Evolutionary conservation across 306 rosid genomes (phyloP).

Genomic region (Quercus rubra): DNA sequence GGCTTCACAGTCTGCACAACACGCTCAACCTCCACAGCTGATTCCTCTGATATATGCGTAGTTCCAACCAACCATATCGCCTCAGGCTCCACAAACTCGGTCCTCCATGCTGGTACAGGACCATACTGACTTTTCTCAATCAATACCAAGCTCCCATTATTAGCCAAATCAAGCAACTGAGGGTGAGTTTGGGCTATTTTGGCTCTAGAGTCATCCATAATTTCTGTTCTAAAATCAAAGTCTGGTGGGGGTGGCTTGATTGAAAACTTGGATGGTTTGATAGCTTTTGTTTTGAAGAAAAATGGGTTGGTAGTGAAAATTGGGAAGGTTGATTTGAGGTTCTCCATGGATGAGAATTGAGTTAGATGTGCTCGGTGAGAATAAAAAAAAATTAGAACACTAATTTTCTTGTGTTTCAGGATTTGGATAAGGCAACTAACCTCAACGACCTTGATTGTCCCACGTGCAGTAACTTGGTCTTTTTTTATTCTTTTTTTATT

Average conservation of each 20-base stretch:
- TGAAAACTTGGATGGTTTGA: conserved; percentile 44
- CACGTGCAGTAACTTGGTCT: background rate
- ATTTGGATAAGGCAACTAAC: background rate
- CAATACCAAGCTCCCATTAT: conserved; percentile 68
- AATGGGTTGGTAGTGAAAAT: conserved; percentile 46
- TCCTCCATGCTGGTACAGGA: conserved; percentile 74
- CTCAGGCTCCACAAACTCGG: conserved; percentile 74
- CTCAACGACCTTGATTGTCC: background rate
- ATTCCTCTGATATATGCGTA: conserved; percentile 52
- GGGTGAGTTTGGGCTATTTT: conserved; percentile 64
- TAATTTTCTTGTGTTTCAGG: background rate
- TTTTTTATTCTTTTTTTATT: background rate
- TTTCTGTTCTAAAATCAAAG: conserved; percentile 67
- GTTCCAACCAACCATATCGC: conserved; percentile 74
- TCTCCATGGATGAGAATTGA: conserved; percentile 41
- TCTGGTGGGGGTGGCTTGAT: conserved; percentile 65
- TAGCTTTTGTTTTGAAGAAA: conserved; percentile 16
- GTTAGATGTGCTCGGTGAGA: background rate
- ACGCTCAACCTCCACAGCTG: conserved; percentile 67
- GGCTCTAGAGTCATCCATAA: conserved; percentile 47
- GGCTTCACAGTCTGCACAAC: conserved; percentile 63
- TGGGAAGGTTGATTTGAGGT: conserved; percentile 52
- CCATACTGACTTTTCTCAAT: conserved; percentile 68
- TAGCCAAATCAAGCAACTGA: conserved; percentile 70
- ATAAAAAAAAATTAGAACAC: background rate